These are phyloP conservation scores for Metschnikowia cerradonensis DNA, from an alignment of 805 yeast species.

Conservation along the genomic window DNA sequence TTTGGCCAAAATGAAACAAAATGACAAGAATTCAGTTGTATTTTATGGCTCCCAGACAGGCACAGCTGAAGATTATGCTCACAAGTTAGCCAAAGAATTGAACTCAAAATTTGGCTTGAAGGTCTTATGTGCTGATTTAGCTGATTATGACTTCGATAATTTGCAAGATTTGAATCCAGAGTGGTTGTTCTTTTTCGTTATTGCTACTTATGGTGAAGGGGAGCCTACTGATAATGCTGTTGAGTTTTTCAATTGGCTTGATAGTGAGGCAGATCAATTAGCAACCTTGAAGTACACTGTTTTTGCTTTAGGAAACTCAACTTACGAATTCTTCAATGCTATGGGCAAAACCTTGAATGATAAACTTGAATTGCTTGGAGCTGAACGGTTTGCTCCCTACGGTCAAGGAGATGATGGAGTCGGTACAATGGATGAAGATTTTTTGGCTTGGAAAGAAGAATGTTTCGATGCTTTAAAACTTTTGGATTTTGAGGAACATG, in stretches of 20 bases:
- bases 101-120: conserved; percentile 75
- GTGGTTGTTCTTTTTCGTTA: conserved; percentile 56
- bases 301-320: conserved; percentile 92
- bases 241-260: conserved; percentile 67
- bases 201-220: conserved; percentile 98
- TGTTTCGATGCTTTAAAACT: conserved; percentile 63
- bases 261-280: conserved; percentile 50
- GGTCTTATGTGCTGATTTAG: conserved; percentile 82
- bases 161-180: conserved; percentile 59
- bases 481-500: conserved; percentile 73
- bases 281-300: conserved; percentile 61
- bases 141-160: conserved; percentile 80
- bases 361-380: conserved; percentile 60
- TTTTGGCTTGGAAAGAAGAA: conserved; percentile 84
- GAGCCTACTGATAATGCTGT: conserved; percentile 96
- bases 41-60: conserved; percentile 97
- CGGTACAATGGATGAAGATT: conserved; percentile 95
- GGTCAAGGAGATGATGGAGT: conserved; percentile 96
- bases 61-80: conserved; percentile 95
- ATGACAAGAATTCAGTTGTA: conserved; percentile 72
- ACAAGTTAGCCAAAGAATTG: conserved; percentile 85
- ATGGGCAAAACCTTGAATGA: conserved; percentile 63
- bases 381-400: conserved; percentile 63
- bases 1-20: conserved; percentile 50
- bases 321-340: conserved; percentile 88